These are phyloP conservation scores for Blastobotrys peoriensis DNA, from an alignment of 805 yeast species.

Conservation along the genomic window DNA sequence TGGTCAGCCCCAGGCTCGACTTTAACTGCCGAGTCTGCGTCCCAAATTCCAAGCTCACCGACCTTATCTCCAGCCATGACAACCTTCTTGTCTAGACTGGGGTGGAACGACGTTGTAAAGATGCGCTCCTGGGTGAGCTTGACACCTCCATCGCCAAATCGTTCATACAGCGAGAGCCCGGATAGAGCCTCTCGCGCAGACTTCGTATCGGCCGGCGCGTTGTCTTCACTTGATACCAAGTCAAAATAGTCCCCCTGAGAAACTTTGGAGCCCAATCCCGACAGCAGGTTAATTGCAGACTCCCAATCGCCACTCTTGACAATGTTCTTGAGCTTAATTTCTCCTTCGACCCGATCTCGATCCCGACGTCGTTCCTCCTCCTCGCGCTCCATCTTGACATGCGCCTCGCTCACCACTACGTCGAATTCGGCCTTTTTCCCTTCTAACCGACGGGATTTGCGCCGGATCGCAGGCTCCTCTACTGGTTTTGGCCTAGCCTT, in stretches of 20 bases:
- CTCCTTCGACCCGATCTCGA: conserved; percentile 45
- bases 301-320: conserved; percentile 33
- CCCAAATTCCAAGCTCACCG: conserved; percentile 90
- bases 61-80: conserved; percentile 81
- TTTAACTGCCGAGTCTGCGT: conserved; percentile 37
- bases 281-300: conserved; percentile 29
- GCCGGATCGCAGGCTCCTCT: conserved; percentile 42
- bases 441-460: conserved; percentile 74
- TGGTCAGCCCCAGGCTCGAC: conserved; percentile 28
- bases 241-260: conserved; percentile 34
- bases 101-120: conserved; percentile 72
- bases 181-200: conserved; percentile 50
- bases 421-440: conserved; percentile 59
- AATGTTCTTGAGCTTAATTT: conserved; percentile 26
- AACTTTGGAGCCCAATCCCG: conserved; percentile 23
- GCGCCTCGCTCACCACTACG: conserved; percentile 33
- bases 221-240: conserved; percentile 36
- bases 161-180: conserved; percentile 44
- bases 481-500: conserved; percentile 24
- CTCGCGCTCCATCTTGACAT: conserved; percentile 22
- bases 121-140: conserved; percentile 63
- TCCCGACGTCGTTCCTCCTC: conserved; percentile 36
- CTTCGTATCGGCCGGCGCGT: conserved; percentile 16
- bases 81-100: conserved; percentile 53
- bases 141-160: conserved; percentile 62